Percentiles rank a stretch among this genome's conserved stretches.
These are phyloP conservation scores for Exserohilum rostratum DNA, from an alignment of 2,329 filamentous ascomycete species.

Conservation along the genomic window DNA sequence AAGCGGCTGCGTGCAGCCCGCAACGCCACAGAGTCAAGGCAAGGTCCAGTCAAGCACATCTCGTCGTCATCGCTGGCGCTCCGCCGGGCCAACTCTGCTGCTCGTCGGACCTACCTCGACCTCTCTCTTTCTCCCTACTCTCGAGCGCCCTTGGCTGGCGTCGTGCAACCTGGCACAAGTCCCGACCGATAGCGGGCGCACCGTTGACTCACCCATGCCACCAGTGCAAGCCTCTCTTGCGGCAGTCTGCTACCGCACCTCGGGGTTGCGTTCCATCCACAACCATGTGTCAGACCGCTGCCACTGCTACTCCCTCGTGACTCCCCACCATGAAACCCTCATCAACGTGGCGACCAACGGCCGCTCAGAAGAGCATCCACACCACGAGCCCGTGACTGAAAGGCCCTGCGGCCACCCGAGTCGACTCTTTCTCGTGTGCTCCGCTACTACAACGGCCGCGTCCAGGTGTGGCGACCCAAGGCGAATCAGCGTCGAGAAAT, in stretches of 20 bases:
- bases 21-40: constrained; percentile 7
- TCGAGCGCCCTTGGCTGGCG: no score
- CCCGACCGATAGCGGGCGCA: background rate
- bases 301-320: constrained; percentile 23
- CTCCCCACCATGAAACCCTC: constrained; percentile 28
- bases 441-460: constrained; percentile 29
- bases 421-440: constrained; percentile 28
- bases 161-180: constrained; percentile 9
- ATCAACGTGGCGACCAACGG: constrained; percentile 38
- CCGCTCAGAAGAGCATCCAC: constrained; percentile 28
- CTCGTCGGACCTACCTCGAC: constrained; percentile 12
- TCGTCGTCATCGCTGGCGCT: constrained; percentile 17
- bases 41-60: constrained; percentile 8
- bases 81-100: constrained; percentile 1
- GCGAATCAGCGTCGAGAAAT: constrained; percentile 41
- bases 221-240: constrained; percentile 8
- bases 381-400: constrained; percentile 44
- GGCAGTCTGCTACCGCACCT: constrained; percentile 7
- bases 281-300: constrained; percentile 33
- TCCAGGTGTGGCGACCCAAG: constrained; percentile 24
- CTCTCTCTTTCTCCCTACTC: background rate
- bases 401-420: constrained; percentile 34
- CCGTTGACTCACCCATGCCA: constrained; percentile 12
- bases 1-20: constrained; percentile 33
- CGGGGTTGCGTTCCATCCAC: background rate